Evolutionary conservation across 2,329 filamentous ascomycete species (phyloP).

Genomic region (Cadophora malorum): DNA sequence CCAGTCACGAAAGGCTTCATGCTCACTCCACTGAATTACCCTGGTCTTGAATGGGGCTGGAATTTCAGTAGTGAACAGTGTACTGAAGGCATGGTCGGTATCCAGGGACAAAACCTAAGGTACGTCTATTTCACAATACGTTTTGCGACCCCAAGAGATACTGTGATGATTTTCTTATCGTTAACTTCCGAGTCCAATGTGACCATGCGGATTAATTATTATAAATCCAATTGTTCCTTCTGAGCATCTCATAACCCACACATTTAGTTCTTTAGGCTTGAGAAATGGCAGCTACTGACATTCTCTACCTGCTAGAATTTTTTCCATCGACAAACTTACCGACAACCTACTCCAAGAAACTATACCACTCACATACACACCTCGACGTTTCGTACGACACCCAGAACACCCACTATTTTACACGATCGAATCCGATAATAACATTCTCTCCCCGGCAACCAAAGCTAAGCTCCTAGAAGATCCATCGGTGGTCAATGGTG

Average conservation of each 20-base stretch:
- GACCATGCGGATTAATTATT: conserved; percentile 61
- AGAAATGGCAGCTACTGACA: conserved; percentile 44
- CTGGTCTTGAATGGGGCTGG: conserved; percentile 90
- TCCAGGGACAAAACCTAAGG: conserved; percentile 87
- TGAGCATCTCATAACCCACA: conserved; percentile 61
- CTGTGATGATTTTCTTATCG: conserved; percentile 53
- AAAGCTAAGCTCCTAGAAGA: conserved; percentile 77
- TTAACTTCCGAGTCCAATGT: conserved; percentile 45
- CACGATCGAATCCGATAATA: conserved; percentile 91
- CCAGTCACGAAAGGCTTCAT: conserved; percentile 86
- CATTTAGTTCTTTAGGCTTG: conserved; percentile 4
- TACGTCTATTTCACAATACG: conserved; percentile 53
- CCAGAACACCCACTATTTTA: conserved; percentile 91
- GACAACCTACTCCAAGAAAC: conserved; percentile 87
- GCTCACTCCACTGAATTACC: conserved; percentile 89
- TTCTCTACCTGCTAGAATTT: conserved; percentile 66
- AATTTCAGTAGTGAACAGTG: conserved; percentile 97
- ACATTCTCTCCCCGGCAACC: conserved; percentile 82
- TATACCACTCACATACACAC: conserved; percentile 87
- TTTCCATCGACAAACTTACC: conserved; percentile 85
- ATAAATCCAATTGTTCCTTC: conserved; percentile 96
- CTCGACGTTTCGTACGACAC: conserved; percentile 84
- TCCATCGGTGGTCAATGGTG: conserved; percentile 72
- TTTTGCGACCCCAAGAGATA: conserved; percentile 33
- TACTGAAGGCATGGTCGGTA: conserved; percentile 90